phyloP scores from a whole-genome alignment of 768 basidiomycete genomes.

The Termitomyces heimii region DNA sequence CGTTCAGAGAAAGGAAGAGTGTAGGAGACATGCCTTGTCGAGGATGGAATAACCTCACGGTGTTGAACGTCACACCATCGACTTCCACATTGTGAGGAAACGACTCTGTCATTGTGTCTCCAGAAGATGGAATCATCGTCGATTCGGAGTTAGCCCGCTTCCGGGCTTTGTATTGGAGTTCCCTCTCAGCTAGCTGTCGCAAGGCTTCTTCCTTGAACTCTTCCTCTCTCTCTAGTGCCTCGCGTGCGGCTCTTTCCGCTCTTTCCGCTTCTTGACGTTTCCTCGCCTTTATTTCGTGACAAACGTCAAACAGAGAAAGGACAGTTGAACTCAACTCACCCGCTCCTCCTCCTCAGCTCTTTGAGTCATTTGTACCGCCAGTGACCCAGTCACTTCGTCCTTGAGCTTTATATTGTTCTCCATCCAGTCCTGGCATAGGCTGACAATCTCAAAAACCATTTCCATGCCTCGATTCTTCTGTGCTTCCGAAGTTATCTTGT shows the following conservation, averaged over 20 bases:
- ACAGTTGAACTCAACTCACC: constrained; percentile 32
- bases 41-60: constrained; percentile 70
- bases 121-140: constrained; percentile 27
- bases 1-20: not conserved
- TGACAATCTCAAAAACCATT: constrained; percentile 78
- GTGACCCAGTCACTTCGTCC: constrained; percentile 57
- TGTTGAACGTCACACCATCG: constrained; percentile 51
- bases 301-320: not conserved
- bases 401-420: constrained; percentile 47
- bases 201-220: constrained; percentile 64
- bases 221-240: constrained; percentile 56
- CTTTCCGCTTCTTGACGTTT: constrained; percentile 51
- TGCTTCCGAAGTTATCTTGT: constrained; percentile 59
- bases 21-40: constrained; percentile 42
- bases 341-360: constrained; percentile 66
- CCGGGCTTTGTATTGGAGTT: constrained; percentile 48
- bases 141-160: constrained; percentile 21
- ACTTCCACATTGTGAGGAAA: constrained; percentile 55
- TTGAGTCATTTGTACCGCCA: constrained; percentile 74
- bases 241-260: constrained; percentile 45
- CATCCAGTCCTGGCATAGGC: constrained; percentile 69
- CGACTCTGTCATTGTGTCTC: constrained; percentile 52
- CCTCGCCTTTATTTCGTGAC: constrained; percentile 36
- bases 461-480: constrained; percentile 62
- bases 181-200: constrained; percentile 48